These are phyloP conservation scores for Fusarium metavorans DNA, from an alignment of 2,329 filamentous ascomycete genomes.

Conservation along the genomic window DNA sequence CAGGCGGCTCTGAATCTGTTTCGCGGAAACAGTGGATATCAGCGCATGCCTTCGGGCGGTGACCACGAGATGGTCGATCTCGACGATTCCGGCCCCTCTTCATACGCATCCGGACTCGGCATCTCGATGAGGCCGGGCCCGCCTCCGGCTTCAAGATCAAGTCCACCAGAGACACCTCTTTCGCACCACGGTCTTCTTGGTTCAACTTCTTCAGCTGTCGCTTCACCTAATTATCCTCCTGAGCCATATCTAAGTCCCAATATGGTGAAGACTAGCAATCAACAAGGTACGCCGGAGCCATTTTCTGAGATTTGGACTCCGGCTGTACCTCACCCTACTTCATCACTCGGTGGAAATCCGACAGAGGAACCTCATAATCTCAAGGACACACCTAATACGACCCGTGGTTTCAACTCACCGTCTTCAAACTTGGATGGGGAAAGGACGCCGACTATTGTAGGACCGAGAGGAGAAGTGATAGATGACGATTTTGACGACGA, in stretches of 20 bases:
- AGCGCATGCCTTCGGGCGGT: conserved; percentile 32
- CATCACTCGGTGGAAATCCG: background rate
- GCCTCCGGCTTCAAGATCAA: conserved; percentile 11
- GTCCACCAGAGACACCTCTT: conserved; percentile 39
- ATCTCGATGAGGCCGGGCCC: conserved; percentile 27
- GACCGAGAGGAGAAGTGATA: conserved; percentile 25
- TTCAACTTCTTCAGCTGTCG: conserved; percentile 2
- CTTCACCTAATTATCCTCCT: conserved; percentile 10
- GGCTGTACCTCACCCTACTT: conserved; percentile 32
- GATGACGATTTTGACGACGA: conserved; percentile 47
- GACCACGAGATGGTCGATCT: conserved; percentile 38
- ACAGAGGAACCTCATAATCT: background rate
- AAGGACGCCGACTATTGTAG: conserved; percentile 20
- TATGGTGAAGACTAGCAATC: background rate
- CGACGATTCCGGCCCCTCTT: conserved; percentile 9
- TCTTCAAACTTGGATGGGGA: conserved; percentile 1
- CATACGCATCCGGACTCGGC: conserved; percentile 31
- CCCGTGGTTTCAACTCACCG: conserved; percentile 3
- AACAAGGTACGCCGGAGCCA: conserved; percentile 25
- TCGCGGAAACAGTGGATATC: conserved; percentile 36
- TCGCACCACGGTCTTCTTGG: conserved; percentile 34
- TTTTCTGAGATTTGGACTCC: conserved; percentile 40
- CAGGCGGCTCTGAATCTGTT: conserved; percentile 35
- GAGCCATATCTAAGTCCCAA: conserved; percentile 26
- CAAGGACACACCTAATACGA: conserved; percentile 16